Evolutionary conservation across 225 moss, liverwort and hornwort species (phyloP), one percentile per base, ranked within the genome.

Genomic region (Physcomitrellopsis africana): DNA sequence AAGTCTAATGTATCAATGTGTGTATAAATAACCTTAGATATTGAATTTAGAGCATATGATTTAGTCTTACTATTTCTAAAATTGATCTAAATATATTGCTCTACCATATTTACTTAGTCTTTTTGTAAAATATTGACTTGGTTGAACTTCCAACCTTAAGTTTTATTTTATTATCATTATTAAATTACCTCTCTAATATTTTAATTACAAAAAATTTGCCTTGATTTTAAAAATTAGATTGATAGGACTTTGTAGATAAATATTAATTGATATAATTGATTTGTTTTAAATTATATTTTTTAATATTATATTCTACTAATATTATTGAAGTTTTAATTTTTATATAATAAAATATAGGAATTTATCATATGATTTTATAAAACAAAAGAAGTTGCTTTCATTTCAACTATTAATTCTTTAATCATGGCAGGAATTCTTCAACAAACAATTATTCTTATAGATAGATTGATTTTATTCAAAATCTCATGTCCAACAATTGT

Each of bases 381-480:
- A 19, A 22, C 24, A 16, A 58, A 26, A 44, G 56, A 10, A 53
- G 60, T 45, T 46, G 63, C 48, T n/a, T 47, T 68, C 17, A 58
- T 46, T 70, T 45, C 2, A 46, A 41, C 18, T n/a, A n/a, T 13
- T 10, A 9, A 15, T n/a, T n/a, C 43, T 44, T 66, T 51, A 20
- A 58, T 29, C 59, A 85, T 85, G 84, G 84, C 84, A 12, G 84
- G 81, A 78, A n/a, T 78, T 9, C 49, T 85, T 48, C 84, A 78
- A 49, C 51, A 81, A 44, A 66, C 78, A 10, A 43, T 81, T 17
- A 62, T 78, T 4, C 72, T 75, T 10, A 81, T 24, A n/a, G 20
- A 62, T 9, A 74, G 71, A 52, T 56, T 41, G 63, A 16, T 72
- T 15, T 0, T 70, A 0, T 22, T 51, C 49, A 37, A 67, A 15